Evolutionary conservation across 2,329 filamentous ascomycete genomes (phyloP).

Genomic region (Gyromitra esculenta): DNA sequence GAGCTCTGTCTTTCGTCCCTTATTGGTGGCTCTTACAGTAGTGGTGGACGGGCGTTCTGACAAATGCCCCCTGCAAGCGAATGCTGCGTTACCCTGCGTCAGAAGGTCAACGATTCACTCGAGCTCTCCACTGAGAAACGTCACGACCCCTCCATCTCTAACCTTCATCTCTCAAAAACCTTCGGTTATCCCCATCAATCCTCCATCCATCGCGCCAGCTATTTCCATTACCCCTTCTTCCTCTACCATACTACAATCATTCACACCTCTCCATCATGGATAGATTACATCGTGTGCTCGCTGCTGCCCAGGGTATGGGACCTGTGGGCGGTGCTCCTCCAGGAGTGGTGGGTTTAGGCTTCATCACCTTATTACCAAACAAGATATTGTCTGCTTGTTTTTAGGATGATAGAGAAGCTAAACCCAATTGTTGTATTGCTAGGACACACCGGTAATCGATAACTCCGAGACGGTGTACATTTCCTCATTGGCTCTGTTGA

Average conservation of each 20-base stretch:
- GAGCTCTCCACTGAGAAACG: conserved; percentile 44
- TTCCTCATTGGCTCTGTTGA: conserved; percentile 92
- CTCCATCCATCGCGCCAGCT: conserved; percentile 45
- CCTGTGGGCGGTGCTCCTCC: conserved; percentile 69
- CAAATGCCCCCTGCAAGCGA: conserved; percentile 34
- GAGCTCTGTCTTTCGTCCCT: conserved; percentile 23
- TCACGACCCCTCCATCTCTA: conserved; percentile 46
- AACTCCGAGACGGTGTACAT: conserved; percentile 99
- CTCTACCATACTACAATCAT: conserved; percentile 12
- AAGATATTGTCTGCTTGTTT: conserved; percentile 11
- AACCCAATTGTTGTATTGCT: conserved; percentile 27
- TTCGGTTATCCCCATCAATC: conserved; percentile 51
- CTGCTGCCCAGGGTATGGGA: conserved; percentile 76
- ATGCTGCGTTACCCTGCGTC: conserved; percentile 33
- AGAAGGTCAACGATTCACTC: conserved; percentile 33
- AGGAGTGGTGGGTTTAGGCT: conserved; percentile 67
- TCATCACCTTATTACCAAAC: conserved; percentile 26
- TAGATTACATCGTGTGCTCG: conserved; percentile 87
- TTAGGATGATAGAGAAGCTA: conserved; percentile 7
- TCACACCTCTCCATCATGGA: conserved; percentile 71
- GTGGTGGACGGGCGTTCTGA: conserved; percentile 36
- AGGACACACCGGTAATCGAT: conserved; percentile 94
- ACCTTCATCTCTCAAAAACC: conserved; percentile 35
- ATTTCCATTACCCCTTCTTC: conserved; percentile 4
- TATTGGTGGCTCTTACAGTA: conserved; percentile 10